Evolutionary conservation across 306 rosid genomes (phyloP), one percentile per base, ranked within the genome.

Genomic region (Fagus sylvatica): DNA sequence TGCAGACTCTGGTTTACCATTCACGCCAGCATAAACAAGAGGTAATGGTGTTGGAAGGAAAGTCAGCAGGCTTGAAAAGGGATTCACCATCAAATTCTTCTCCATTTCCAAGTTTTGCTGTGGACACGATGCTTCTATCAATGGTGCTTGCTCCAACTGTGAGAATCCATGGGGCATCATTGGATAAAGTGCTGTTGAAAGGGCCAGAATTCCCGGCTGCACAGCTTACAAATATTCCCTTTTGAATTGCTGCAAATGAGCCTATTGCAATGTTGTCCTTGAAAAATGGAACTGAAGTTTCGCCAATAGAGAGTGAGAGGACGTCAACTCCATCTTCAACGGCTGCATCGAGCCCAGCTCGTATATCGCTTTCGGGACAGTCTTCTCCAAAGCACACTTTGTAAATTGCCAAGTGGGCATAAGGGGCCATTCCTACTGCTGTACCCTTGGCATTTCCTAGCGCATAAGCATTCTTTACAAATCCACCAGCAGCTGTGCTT

Each of bases 91-190:
- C 82, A 43, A 78, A 80, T 78, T 85, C 79, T 73, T 76, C 77
- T 36, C 85, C 85, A 34, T 84, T 81, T 73, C 88, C 92, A 12
- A 88, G 88, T 82, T 83, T 81, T 15, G 84, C 84, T 7, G 80
- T 53, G 34, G 90, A 84, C 41, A 51, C 75, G 22, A 90, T 84
- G 73, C 72, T 84, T 86, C 97, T 82, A 75, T 90, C 98, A 7
- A 76, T 78, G 8, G 82, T 85, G 87, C 87, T 88, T 76, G 91
- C 91, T 78, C 91, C 91, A 16, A 88, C 87, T 41, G 91, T 85
- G 79, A 85, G 89, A 40, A 92, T 77, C 98, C 96, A 94, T 0
- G 94, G 98, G 1, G 94, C 94, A 76, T 81, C 93, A 12, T 92
- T 92, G 43, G 79, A 60, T n/a, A 91, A 2, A 12, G 89, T 62